Conservation (phyloP, 257 asterid genomes). For the Forsythia viridissima region DNA sequence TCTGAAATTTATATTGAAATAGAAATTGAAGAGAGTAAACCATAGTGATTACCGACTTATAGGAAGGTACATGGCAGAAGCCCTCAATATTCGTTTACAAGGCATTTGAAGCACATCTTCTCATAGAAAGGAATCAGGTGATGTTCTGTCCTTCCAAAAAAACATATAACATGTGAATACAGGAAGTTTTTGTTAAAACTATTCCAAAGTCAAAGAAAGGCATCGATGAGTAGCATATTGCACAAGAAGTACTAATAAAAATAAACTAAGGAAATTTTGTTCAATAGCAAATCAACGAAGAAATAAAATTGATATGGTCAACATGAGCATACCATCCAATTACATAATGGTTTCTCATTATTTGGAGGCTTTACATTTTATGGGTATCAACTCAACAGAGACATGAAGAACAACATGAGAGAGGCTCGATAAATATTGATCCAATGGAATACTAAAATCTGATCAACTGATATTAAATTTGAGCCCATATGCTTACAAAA, state of each 20-base stretch:
- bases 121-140: slow-evolving; percentile 60
- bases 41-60: slow-evolving; percentile 41
- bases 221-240: background rate
- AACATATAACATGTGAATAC: slow-evolving; percentile 18
- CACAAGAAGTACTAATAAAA: background rate
- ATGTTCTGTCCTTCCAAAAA: slow-evolving; percentile 72
- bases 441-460: background rate
- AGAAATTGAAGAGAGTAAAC: slow-evolving; percentile 20
- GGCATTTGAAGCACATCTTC: slow-evolving; percentile 66
- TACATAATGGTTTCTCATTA: too few species aligned
- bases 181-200: background rate
- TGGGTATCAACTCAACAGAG: background rate
- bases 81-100: slow-evolving; percentile 80
- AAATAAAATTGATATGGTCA: background rate
- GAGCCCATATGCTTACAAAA: background rate
- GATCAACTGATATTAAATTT: too few species aligned
- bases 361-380: background rate
- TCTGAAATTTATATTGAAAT: background rate
- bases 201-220: background rate
- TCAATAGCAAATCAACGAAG: too few species aligned
- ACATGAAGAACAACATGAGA: background rate
- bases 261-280: too few species aligned
- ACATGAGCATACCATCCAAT: background rate
- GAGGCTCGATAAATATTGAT: background rate
- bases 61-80: slow-evolving; percentile 84